Percentiles rank a stretch among this genome's conserved stretches.
phyloP scores from a whole-genome alignment of 352 stramenopile genomes.

The Pilasporangium apinafurcum region DNA sequence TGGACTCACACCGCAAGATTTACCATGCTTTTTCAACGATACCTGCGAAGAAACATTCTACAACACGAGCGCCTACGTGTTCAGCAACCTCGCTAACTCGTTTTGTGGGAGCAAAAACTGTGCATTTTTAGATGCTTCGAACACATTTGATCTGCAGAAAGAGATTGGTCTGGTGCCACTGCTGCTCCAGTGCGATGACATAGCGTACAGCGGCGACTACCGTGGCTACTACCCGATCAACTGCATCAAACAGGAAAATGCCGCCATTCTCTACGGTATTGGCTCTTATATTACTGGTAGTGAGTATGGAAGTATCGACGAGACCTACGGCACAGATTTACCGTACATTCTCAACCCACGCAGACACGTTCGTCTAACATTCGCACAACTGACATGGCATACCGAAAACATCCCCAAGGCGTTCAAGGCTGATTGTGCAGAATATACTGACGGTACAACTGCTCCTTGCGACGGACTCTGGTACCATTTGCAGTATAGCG shows the following conservation, averaged over 20 bases:
- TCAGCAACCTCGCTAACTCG: constrained; percentile 9
- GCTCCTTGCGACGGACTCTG: constrained; percentile 26
- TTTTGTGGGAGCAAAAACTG: constrained; percentile 3
- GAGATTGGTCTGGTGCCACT: constrained; percentile 7
- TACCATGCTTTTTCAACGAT: constrained; percentile 6
- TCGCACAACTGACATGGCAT: constrained; percentile 36
- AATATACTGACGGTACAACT: constrained; percentile 6
- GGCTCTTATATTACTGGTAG: constrained; percentile 13
- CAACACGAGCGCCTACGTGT: constrained; percentile 12
- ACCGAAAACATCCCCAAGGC: constrained; percentile 14
- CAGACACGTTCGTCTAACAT: constrained; percentile 19
- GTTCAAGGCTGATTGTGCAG: constrained; percentile 15
- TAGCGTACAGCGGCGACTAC: neutral
- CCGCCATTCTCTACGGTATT: constrained; percentile 8
- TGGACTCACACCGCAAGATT: constrained; percentile 7
- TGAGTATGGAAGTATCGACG: constrained; percentile 6
- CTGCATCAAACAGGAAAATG: neutral
- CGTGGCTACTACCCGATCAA: neutral
- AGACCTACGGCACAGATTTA: constrained; percentile 3
- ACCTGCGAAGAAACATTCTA: constrained; percentile 1
- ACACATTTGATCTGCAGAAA: constrained; percentile 3
- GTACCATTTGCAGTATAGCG: constrained; percentile 14
- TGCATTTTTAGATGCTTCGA: constrained; percentile 12
- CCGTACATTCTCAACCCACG: constrained; percentile 7
- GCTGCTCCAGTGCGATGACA: neutral